Evolutionary conservation across 176 grass and related monocot species (phyloP).

Genomic region (Oryza longistaminata): DNA sequence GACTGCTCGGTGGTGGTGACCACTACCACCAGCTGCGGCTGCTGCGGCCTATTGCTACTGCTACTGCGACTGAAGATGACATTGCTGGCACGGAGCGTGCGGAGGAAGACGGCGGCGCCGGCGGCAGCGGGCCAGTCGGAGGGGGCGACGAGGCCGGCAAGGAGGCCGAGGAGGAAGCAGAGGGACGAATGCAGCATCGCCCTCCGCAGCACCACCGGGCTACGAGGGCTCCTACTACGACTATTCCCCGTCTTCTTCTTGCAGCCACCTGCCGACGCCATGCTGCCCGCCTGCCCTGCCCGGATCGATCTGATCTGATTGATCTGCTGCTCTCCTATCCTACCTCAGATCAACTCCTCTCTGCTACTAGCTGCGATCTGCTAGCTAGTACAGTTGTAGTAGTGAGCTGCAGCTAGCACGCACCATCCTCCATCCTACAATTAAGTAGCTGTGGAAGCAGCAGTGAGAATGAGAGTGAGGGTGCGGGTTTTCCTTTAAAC

Average conservation of each 20-base stretch:
- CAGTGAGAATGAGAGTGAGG: no score
- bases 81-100: conserved; percentile 24
- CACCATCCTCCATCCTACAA: no score
- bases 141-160: conserved; percentile 58
- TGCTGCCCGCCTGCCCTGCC: background rate
- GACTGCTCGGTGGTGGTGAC: conserved; percentile 58
- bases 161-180: conserved; percentile 79
- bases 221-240: background rate
- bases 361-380: no score
- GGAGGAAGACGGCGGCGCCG: conserved; percentile 21
- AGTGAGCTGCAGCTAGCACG: no score
- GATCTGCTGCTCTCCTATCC: no score
- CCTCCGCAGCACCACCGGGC: conserved; percentile 26
- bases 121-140: conserved; percentile 40
- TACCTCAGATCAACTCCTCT: no score
- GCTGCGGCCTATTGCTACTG: background rate
- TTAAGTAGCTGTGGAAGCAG: no score
- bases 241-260: background rate
- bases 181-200: conserved; percentile 71
- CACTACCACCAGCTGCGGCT: conserved; percentile 44
- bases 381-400: no score
- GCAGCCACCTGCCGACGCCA: background rate
- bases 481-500: no score
- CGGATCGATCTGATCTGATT: no score
- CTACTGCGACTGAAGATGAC: background rate